phyloP scores from a whole-genome alignment of 2,329 filamentous ascomycete species.

The Pezicula neosporulosa region DNA sequence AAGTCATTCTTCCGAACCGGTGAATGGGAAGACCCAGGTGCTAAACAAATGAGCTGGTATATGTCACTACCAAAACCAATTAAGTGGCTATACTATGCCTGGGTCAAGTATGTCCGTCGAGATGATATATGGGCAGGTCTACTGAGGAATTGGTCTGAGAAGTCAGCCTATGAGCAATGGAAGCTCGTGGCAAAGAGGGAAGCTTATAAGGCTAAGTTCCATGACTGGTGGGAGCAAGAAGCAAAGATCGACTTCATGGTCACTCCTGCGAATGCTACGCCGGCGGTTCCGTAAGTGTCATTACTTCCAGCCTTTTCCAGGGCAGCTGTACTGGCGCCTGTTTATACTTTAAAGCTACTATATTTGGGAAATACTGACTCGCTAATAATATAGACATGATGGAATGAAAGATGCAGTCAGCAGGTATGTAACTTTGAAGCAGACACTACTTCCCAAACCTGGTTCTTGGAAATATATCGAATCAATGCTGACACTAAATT shows the following conservation, averaged over 20 bases:
- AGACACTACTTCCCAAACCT: no score
- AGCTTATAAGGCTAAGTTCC: slow-evolving; percentile 73
- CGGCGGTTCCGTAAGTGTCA: slow-evolving; percentile 61
- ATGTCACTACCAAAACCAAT: slow-evolving; percentile 70
- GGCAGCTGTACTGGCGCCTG: no score
- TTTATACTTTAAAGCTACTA: no score
- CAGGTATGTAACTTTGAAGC: not conserved
- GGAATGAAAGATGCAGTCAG: slow-evolving; percentile 84
- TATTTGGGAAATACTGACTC: no score
- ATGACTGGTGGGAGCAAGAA: slow-evolving; percentile 78
- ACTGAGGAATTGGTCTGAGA: slow-evolving; percentile 68
- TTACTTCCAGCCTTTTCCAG: no score
- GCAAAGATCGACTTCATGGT: slow-evolving; percentile 74
- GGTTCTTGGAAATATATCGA: no score
- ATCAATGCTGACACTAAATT: no score
- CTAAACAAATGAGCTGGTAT: slow-evolving; percentile 69
- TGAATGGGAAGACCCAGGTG: slow-evolving; percentile 78
- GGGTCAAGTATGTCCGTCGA: slow-evolving; percentile 77
- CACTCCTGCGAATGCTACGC: slow-evolving; percentile 84
- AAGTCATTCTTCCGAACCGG: slow-evolving; percentile 71
- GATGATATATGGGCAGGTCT: slow-evolving; percentile 78
- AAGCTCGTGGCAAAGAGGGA: slow-evolving; percentile 75
- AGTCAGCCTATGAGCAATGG: slow-evolving; percentile 78
- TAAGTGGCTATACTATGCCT: slow-evolving; percentile 85
- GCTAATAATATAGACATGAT: slow-evolving; percentile 45